Percentiles rank a stretch among this genome's conserved stretches.
phyloP scores from a whole-genome alignment of 768 basidiomycete genomes.

The Panellus pusillus region DNA sequence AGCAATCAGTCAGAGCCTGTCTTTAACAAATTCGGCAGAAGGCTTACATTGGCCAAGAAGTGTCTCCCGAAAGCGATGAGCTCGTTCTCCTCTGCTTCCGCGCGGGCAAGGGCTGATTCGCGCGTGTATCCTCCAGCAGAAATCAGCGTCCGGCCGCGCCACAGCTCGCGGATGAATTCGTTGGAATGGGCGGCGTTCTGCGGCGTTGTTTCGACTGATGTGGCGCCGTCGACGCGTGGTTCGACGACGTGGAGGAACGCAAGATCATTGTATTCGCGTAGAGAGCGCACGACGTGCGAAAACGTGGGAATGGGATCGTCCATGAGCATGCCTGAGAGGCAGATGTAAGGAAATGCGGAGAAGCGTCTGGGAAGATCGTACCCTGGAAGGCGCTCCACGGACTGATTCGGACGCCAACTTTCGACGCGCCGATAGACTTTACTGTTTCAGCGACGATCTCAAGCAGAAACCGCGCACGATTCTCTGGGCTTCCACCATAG shows the following conservation, averaged over 20 bases:
- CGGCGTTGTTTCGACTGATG: neutral
- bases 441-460: conserved; percentile 4
- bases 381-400: conserved; percentile 9
- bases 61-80: conserved; percentile 3
- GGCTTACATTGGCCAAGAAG: conserved; percentile 9
- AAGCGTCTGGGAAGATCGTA: neutral
- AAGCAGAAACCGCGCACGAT: conserved; percentile 4
- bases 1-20: neutral
- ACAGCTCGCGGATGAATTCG: neutral
- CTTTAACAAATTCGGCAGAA: neutral
- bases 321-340: conserved; percentile 5
- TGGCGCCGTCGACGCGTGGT: neutral
- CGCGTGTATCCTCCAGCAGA: conserved; percentile 7
- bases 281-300: neutral
- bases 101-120: neutral
- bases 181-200: neutral
- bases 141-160: neutral
- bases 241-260: conserved; percentile 7
- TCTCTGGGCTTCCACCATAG: conserved; percentile 10
- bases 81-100: neutral
- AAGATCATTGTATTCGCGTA: conserved; percentile 1
- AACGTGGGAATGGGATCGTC: conserved; percentile 9
- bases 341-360: neutral
- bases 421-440: neutral
- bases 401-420: conserved; percentile 8